Conservation (phyloP, 1,284 basidiomycete species). For the Melampsora americana region DNA sequence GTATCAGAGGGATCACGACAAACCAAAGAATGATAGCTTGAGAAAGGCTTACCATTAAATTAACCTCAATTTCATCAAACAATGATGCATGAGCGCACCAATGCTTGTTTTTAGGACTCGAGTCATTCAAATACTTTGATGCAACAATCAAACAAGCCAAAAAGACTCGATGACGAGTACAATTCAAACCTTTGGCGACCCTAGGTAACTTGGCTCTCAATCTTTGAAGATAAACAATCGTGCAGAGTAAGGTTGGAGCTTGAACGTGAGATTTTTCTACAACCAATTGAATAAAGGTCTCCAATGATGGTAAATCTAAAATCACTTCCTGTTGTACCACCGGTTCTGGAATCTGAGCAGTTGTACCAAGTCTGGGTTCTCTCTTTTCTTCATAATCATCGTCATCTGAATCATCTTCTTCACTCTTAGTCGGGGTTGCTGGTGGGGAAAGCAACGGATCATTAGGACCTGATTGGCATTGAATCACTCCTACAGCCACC, state of each 20-base stretch:
- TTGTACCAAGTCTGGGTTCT: not conserved
- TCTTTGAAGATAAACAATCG: conserved; percentile 87
- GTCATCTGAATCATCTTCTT: not conserved
- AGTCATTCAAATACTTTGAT: conserved; percentile 96
- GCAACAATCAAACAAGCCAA: conserved; percentile 91
- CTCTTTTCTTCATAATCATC: not conserved
- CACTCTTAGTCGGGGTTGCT: conserved; percentile 16
- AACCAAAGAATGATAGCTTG: conserved; percentile 46
- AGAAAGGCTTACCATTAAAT: conserved; percentile 24
- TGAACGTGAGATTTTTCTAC: conserved; percentile 84
- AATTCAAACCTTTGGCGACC: conserved; percentile 82
- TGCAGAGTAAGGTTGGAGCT: conserved; percentile 83
- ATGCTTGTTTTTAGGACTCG: conserved; percentile 86
- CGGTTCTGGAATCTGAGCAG: not conserved
- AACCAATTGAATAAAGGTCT: conserved; percentile 81
- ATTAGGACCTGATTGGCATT: conserved; percentile 53
- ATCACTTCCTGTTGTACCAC: not conserved
- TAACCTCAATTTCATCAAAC: conserved; percentile 36
- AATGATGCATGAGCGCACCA: conserved; percentile 61
- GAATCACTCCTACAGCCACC: conserved; percentile 55
- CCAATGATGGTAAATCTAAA: conserved; percentile 66
- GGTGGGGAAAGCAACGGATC: conserved; percentile 35
- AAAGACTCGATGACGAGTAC: conserved; percentile 91
- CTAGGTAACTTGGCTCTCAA: conserved; percentile 74
- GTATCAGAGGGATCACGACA: conserved; percentile 60